Evolutionary conservation across 73 alveolate species (phyloP), one percentile per base, ranked within the genome.

Genomic region (Strombidium stylifer): DNA sequence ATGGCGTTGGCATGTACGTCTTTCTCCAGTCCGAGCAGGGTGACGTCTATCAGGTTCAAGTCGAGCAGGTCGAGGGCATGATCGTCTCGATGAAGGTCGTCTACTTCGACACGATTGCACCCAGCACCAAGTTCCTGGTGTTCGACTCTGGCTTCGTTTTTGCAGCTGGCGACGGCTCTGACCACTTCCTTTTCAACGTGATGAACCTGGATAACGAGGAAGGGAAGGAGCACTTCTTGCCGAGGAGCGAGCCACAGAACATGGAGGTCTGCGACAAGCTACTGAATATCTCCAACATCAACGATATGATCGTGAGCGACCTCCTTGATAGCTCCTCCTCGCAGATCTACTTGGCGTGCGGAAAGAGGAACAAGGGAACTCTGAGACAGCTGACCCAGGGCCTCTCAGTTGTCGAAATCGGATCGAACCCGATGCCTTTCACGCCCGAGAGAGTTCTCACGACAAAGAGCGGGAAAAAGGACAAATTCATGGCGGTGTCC

Each of bases 371-470:
- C 15, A 82, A 95, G 53, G 82, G 98, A 32, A 70, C 94, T 49
- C 67, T 97, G 59, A 85, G 98, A 69, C 87, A 92, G 1, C 68
- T 97, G 62, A 88, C 98, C 61, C 97, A 95, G 61, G 99, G 99
- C 21, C 77, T 95, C 37, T 84, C 93, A 25, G 96, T 97, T 50
- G 77, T 90, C 61, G 91, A 96, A 79, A 77, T 93, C 75, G 98
- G 98, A 14, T 82, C 61, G 44, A 67, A 93, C 36, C 87, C 91
- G 49, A 87, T 97, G 72, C 98, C 99, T 27, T 95, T 86, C 0
- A 89, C 85, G 57, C 99, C 99, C 20, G 50, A 85, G 23, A 97
- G 97, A 23, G 91, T 97, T 14, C 94, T 97, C 96, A 85, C 98
- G 15, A 58, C 96, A 52, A 94, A 94, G 80, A 94, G 83, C 58